Conservation (phyloP, 179 eudicot species). For the Monotropa hypopitys region DNA sequence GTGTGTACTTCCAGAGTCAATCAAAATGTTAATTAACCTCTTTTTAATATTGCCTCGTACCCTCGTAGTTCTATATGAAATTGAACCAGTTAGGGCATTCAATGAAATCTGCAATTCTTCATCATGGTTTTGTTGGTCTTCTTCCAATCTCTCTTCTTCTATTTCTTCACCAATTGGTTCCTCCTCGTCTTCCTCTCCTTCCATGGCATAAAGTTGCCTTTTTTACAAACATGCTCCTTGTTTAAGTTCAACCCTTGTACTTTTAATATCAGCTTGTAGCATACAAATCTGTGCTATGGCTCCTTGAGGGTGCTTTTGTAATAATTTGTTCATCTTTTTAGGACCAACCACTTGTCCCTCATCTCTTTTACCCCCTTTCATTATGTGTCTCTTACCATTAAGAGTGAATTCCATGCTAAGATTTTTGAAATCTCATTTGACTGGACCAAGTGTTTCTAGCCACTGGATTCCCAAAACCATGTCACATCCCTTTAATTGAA, state of each 20-base stretch:
- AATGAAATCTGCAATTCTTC: no score
- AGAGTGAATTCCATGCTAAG: background rate
- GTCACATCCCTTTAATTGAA: background rate
- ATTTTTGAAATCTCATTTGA: background rate
- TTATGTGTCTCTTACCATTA: background rate
- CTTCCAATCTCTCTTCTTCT: no score
- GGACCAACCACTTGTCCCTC: background rate
- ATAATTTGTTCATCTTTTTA: background rate
- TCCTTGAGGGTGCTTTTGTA: background rate
- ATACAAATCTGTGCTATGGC: background rate
- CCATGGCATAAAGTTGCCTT: no score
- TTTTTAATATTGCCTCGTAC: no score
- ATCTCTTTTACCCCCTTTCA: background rate
- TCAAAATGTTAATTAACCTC: background rate
- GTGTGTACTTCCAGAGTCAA: background rate
- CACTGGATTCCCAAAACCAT: background rate
- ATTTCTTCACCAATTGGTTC: no score
- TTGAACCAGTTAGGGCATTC: no score
- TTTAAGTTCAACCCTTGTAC: no score
- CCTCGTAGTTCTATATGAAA: background rate
- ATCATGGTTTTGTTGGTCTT: no score
- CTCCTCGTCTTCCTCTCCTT: no score
- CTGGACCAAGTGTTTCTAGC: background rate
- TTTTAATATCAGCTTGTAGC: no score
- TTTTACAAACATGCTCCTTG: no score